These are phyloP conservation scores for Mucor mucedo DNA, from an alignment of 371 early-diverging fungal species.

Conservation along the genomic window DNA sequence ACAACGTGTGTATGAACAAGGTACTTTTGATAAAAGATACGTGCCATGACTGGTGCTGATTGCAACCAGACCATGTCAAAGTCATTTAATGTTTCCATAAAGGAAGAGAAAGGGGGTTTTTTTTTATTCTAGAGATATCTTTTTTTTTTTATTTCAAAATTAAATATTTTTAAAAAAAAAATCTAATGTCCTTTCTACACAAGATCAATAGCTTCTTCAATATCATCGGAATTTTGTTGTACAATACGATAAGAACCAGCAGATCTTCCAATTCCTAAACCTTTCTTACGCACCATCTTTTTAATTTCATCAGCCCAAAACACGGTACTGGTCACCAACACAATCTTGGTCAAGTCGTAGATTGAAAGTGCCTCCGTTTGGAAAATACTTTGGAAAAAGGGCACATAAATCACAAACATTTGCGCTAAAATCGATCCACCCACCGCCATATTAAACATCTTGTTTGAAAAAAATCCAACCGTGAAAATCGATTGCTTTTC, in stretches of 20 bases:
- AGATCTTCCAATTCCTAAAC: conserved; percentile 13
- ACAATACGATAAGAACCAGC: conserved; percentile 28
- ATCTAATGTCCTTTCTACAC: conserved; percentile 15
- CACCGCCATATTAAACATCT: conserved; percentile 86
- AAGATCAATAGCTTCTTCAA: conserved; percentile 32
- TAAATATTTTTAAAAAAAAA: too few relatives aligned
- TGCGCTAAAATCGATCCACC: conserved; percentile 85
- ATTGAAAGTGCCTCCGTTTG: conserved; percentile 86
- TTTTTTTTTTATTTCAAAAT: too few relatives aligned
- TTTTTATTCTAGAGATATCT: too few relatives aligned
- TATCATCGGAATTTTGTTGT: conserved; percentile 22
- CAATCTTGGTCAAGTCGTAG: conserved; percentile 71
- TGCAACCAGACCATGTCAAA: not conserved
- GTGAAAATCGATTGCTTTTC: conserved; percentile 80
- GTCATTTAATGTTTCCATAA: not conserved
- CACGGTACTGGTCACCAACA: conserved; percentile 71
- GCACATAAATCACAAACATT: conserved; percentile 86
- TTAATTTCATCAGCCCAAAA: conserved; percentile 79
- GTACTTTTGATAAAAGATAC: not conserved
- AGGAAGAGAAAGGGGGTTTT: not conserved
- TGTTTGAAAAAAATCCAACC: conserved; percentile 84
- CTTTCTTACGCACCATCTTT: conserved; percentile 25
- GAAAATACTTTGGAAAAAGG: conserved; percentile 91
- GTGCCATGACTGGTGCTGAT: not conserved
- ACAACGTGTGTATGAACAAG: not conserved